phyloP scores from a whole-genome alignment of 805 yeast species.

The Saturnispora sanitii region DNA sequence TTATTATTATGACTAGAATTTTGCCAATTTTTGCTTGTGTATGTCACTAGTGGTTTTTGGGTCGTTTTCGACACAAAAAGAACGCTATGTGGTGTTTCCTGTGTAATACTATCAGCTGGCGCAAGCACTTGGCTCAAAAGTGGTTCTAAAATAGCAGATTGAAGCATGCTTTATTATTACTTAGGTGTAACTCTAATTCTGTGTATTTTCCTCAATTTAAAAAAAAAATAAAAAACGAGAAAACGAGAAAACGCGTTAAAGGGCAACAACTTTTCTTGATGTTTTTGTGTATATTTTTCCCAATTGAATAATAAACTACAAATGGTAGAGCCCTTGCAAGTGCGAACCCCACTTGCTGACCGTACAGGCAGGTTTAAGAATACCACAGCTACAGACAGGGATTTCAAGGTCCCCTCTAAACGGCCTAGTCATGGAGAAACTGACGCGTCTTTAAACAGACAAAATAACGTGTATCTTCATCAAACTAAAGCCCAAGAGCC shows the following conservation, averaged over 20 bases:
- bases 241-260: conserved; percentile 4
- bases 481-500: conserved; percentile 6
- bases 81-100: conserved; percentile 21
- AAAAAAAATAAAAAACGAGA: not conserved
- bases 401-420: not conserved
- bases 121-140: conserved; percentile 22
- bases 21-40: conserved; percentile 12
- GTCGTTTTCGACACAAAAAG: conserved; percentile 22
- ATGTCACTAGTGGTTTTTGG: conserved; percentile 26
- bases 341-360: conserved; percentile 7
- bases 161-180: conserved; percentile 20
- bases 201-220: too few relatives aligned
- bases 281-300: too few relatives aligned
- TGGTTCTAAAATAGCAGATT: conserved; percentile 19
- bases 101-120: conserved; percentile 20
- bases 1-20: too few relatives aligned
- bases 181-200: too few relatives aligned
- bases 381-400: not conserved
- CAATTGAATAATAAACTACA: not conserved
- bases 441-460: too few relatives aligned
- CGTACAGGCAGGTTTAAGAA: conserved; percentile 3
- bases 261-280: not conserved
- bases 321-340: conserved; percentile 4
- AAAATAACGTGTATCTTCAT: not conserved
- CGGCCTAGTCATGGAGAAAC: too few relatives aligned